phyloP scores from a whole-genome alignment of 495 filamentous ascomycete species.

The Entonaema liquescens region DNA sequence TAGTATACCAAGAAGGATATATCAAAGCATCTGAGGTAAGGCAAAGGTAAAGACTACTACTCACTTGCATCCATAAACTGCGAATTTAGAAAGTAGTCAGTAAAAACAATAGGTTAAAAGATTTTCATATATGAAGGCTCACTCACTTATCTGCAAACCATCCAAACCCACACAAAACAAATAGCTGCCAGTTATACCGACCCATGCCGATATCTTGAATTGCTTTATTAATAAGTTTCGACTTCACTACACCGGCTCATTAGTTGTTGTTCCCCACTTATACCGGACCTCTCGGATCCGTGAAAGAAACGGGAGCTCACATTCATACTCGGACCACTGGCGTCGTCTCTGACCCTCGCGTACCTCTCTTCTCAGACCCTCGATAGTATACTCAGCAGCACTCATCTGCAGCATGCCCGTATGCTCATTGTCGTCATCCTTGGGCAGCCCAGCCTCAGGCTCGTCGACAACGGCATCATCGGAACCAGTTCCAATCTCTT shows the following conservation, averaged over 20 bases:
- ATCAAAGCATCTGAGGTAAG: neutral
- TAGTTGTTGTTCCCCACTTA: conserved; percentile 26
- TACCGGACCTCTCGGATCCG: neutral
- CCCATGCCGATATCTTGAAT: conserved; percentile 91
- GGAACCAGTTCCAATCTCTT: conserved; percentile 39
- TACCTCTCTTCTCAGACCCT: conserved; percentile 58
- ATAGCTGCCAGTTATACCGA: conserved; percentile 84
- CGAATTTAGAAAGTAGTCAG: conserved; percentile 11
- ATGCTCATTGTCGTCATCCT: conserved; percentile 49
- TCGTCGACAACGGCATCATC: conserved; percentile 32
- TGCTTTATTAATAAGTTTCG: conserved; percentile 73
- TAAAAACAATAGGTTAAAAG: neutral
- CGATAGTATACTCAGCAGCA: conserved; percentile 59
- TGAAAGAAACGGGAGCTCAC: conserved; percentile 46
- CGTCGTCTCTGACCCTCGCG: conserved; percentile 51
- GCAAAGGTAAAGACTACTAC: conserved; percentile 24
- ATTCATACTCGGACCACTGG: conserved; percentile 59
- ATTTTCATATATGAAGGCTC: neutral
- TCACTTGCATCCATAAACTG: conserved; percentile 64
- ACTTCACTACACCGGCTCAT: conserved; percentile 55
- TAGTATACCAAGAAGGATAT: conserved; percentile 3
- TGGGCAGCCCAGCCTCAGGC: conserved; percentile 41
- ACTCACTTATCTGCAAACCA: conserved; percentile 69
- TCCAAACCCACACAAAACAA: conserved; percentile 83
- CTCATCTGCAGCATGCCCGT: conserved; percentile 54